Evolutionary conservation across 345 rosid species (phyloP).

Genomic region (Odontarrhena argentea): DNA sequence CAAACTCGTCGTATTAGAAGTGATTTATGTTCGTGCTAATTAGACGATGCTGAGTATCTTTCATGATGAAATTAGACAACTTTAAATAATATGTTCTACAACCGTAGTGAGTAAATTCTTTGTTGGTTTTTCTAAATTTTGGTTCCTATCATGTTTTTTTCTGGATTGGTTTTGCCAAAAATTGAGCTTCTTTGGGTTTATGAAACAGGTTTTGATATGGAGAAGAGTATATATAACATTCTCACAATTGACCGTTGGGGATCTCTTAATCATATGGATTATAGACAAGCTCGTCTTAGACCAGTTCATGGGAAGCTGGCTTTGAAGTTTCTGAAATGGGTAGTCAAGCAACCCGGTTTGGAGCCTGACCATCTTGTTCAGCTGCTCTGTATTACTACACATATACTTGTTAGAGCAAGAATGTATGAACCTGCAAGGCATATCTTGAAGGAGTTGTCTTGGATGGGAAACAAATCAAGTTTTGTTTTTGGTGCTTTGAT

Average conservation of each 20-base stretch:
- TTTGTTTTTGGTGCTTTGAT: conserved; percentile 68
- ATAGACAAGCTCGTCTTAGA: conserved; percentile 64
- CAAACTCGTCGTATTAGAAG: background rate
- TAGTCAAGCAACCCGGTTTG: conserved; percentile 67
- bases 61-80: too few relatives aligned
- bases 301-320: conserved; percentile 91
- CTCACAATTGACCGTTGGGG: conserved; percentile 88
- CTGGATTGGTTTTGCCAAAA: conserved; percentile 32
- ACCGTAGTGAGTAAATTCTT: background rate
- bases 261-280: conserved; percentile 81
- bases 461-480: conserved; percentile 48
- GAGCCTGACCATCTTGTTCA: conserved; percentile 61
- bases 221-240: conserved; percentile 68
- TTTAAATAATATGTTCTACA: too few relatives aligned
- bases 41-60: too few relatives aligned
- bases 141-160: background rate
- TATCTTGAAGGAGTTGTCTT: conserved; percentile 57
- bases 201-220: conserved; percentile 51
- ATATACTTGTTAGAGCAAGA: conserved; percentile 79
- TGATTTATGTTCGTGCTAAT: background rate
- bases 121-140: conserved; percentile 1
- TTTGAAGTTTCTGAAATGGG: conserved; percentile 78
- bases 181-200: conserved; percentile 6
- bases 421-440: conserved; percentile 70
- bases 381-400: conserved; percentile 60